A percentile compares a stretch with the other conserved stretches of the same genome.
Evolutionary conservation across 176 grass and related monocot species (phyloP).

Genomic region (Oryza glaberrima): DNA sequence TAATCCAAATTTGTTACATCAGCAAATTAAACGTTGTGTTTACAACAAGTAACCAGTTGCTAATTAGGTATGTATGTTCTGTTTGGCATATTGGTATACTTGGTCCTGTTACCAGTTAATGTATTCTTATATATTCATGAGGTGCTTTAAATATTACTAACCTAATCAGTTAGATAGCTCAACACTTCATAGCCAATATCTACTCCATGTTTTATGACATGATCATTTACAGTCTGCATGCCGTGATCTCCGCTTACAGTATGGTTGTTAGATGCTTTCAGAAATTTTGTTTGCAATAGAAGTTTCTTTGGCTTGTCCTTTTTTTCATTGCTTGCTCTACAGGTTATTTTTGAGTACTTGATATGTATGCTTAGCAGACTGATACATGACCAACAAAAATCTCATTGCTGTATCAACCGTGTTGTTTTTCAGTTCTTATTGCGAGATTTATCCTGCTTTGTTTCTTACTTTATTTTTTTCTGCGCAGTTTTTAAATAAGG

Average conservation of each 20-base stretch:
- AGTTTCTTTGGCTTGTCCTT: neutral
- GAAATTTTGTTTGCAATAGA: neutral
- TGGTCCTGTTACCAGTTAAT: neutral
- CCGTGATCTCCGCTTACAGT: neutral
- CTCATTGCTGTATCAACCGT: neutral
- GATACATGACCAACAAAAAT: neutral
- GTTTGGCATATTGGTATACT: neutral
- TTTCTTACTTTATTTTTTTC: conserved; percentile 4
- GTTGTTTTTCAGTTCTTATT: conserved; percentile 25
- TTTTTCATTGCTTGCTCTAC: neutral
- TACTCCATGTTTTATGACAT: neutral
- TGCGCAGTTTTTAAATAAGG: conserved; percentile 80
- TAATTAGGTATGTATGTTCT: neutral
- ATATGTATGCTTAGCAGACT: neutral
- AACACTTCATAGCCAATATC: neutral
- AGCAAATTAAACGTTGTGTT: too few species aligned
- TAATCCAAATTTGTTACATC: neutral
- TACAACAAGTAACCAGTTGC: neutral
- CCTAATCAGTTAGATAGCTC: neutral
- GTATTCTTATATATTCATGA: neutral
- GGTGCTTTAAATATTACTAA: neutral
- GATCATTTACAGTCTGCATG: neutral
- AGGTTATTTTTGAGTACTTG: neutral
- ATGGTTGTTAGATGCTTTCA: neutral
- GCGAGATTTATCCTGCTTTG: neutral